These are phyloP conservation scores for Herpetospermum pedunculosum DNA, from an alignment of 306 rosid genomes.

Conservation along the genomic window DNA sequence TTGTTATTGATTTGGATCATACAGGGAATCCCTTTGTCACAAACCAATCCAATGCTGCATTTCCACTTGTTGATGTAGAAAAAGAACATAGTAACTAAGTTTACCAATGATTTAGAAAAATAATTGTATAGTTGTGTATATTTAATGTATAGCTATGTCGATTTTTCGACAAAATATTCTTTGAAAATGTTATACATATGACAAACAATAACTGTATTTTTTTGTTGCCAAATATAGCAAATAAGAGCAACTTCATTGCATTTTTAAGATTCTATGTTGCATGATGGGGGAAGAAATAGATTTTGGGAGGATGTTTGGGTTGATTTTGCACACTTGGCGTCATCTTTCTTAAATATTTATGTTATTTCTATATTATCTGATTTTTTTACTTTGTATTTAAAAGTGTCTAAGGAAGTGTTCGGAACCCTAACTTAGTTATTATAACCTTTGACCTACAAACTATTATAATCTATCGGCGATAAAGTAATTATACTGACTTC, in stretches of 20 bases:
- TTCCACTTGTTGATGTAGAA: slow-evolving; percentile 29
- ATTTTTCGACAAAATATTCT: slow-evolving; percentile 1
- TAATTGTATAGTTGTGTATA: neutral
- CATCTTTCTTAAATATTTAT: neutral
- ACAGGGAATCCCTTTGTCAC: slow-evolving; percentile 46
- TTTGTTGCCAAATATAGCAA: neutral
- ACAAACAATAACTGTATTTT: neutral
- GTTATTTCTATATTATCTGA: too few species aligned
- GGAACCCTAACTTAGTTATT: too few species aligned
- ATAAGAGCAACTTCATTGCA: neutral
- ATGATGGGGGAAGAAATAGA: neutral
- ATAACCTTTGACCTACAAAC: too few species aligned
- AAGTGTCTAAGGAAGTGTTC: too few species aligned
- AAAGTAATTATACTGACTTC: too few species aligned
- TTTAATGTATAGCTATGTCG: neutral
- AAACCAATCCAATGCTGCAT: slow-evolving; percentile 32
- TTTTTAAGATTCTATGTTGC: neutral
- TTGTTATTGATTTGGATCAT: slow-evolving; percentile 56
- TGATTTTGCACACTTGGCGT: neutral
- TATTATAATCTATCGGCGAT: too few species aligned
- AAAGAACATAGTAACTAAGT: neutral
- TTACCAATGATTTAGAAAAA: neutral
- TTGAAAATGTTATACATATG: neutral
- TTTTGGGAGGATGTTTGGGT: too few species aligned
- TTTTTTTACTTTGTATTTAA: too few species aligned